phyloP scores from a whole-genome alignment of 225 moss, liverwort and hornwort genomes.

The Pleurozium schreberi region DNA sequence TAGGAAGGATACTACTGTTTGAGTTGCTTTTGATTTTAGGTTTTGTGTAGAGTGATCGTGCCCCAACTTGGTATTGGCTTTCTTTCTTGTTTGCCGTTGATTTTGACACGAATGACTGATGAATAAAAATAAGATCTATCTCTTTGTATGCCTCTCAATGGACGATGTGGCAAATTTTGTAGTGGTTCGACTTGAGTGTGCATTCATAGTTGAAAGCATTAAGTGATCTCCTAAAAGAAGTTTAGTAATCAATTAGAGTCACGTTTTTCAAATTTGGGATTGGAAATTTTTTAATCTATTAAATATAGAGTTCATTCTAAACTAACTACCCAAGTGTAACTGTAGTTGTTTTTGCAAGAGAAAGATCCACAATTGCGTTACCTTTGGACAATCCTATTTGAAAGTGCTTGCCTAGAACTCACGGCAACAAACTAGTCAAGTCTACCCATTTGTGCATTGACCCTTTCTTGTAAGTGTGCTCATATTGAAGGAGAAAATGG shows the following conservation, averaged over 20 bases:
- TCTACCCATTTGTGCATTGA: background rate
- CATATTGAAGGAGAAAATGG: too few species aligned
- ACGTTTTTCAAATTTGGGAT: background rate
- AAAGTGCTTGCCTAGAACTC: background rate
- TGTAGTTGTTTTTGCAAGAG: too few species aligned
- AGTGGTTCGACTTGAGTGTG: background rate
- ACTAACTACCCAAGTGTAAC: background rate
- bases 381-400: background rate
- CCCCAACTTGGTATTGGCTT: background rate
- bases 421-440: background rate
- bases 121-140: background rate
- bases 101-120: background rate
- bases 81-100: background rate
- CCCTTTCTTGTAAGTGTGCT: too few species aligned
- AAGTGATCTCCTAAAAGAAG: background rate
- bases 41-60: background rate
- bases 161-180: background rate
- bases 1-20: background rate
- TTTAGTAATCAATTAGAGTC: background rate
- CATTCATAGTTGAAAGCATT: background rate
- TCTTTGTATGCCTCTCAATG: background rate
- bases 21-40: background rate
- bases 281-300: background rate
- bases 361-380: background rate
- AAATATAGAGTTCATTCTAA: background rate